Conservation (phyloP, 2,329 filamentous ascomycete genomes). For the Exophiala lecanii-corni region DNA sequence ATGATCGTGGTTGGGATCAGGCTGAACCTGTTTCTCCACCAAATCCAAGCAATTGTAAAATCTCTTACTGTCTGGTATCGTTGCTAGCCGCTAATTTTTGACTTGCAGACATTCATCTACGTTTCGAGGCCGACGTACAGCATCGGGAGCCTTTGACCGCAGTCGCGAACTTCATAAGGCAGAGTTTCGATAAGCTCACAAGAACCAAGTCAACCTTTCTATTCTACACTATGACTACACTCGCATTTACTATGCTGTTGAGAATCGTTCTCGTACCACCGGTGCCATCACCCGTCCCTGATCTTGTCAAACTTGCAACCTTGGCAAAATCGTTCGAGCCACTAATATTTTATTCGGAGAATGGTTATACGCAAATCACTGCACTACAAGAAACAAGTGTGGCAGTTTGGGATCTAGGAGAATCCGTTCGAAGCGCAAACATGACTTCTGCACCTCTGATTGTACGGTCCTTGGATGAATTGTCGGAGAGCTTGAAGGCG, state of each 20-base stretch:
- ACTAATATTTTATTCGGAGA: slow-evolving; percentile 89
- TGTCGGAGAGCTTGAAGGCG: slow-evolving; percentile 80
- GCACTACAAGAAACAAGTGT: slow-evolving; percentile 87
- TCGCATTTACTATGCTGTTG: slow-evolving; percentile 62
- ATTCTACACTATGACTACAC: slow-evolving; percentile 54
- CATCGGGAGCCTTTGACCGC: slow-evolving; percentile 82
- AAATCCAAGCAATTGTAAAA: slow-evolving; percentile 50
- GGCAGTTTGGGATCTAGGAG: slow-evolving; percentile 90
- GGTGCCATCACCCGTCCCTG: slow-evolving; percentile 63
- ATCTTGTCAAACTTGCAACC: slow-evolving; percentile 84
- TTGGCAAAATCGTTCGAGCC: slow-evolving; percentile 90
- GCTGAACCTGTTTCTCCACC: slow-evolving; percentile 10
- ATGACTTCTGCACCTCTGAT: slow-evolving; percentile 87
- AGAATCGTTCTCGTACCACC: slow-evolving; percentile 67
- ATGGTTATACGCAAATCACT: slow-evolving; percentile 77
- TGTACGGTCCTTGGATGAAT: slow-evolving; percentile 74
- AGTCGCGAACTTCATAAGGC: slow-evolving; percentile 59
- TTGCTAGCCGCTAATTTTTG: slow-evolving; percentile 1
- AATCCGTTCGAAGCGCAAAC: slow-evolving; percentile 82
- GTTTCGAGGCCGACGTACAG: slow-evolving; percentile 79
- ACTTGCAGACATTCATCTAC: slow-evolving; percentile 74
- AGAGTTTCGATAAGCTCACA: slow-evolving; percentile 57
- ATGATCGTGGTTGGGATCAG: slow-evolving; percentile 16
- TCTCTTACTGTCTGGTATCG: slow-evolving; percentile 21
- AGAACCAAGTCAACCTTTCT: slow-evolving; percentile 66